Conservation (phyloP, 177 flowering plant species). For the Vitis hybrid region DNA sequence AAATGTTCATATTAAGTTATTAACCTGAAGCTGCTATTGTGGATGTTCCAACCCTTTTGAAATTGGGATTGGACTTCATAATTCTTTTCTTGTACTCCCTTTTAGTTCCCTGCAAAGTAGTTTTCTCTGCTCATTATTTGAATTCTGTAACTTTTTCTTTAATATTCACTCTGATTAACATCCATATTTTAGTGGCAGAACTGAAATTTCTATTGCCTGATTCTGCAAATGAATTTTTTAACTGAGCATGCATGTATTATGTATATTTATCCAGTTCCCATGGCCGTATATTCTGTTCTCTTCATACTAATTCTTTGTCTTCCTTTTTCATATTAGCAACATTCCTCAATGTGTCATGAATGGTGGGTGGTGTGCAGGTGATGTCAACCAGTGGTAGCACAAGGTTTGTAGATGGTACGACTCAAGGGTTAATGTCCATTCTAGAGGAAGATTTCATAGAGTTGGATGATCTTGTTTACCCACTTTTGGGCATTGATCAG, state of each 20-base stretch:
- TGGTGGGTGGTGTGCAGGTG: constrained; percentile 27
- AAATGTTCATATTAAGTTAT: no score
- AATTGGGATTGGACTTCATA: not conserved
- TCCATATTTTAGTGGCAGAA: no score
- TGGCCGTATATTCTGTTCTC: no score
- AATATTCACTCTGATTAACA: no score
- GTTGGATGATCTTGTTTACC: constrained; percentile 45
- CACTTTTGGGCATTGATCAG: constrained; percentile 25
- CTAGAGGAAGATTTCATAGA: constrained; percentile 52
- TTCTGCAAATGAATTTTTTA: not conserved
- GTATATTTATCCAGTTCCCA: not conserved
- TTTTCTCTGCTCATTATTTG: no score
- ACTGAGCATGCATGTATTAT: not conserved
- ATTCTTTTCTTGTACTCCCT: no score
- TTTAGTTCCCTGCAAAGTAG: no score
- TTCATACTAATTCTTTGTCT: not conserved
- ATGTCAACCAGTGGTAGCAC: constrained; percentile 6
- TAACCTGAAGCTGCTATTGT: no score
- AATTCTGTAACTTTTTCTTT: no score
- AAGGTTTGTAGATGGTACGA: constrained; percentile 9
- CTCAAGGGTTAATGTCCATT: constrained; percentile 22
- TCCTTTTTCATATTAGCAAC: not conserved
- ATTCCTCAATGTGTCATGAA: not conserved
- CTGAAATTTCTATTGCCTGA: no score
- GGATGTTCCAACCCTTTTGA: not conserved